Evolutionary conservation across 257 asterid species (phyloP), one percentile per base, ranked within the genome.

Genomic region (Jasminum sambac): DNA sequence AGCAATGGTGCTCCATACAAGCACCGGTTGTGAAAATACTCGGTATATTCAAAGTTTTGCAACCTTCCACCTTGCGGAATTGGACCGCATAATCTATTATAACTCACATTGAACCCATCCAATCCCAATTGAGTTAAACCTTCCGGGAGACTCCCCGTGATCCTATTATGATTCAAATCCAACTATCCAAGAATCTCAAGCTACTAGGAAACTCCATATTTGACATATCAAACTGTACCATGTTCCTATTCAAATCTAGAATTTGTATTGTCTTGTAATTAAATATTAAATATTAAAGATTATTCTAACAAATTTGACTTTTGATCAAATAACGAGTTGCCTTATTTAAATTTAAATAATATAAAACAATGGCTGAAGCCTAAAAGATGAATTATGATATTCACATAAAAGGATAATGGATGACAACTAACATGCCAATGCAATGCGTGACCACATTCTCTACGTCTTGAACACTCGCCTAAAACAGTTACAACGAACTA

Each of bases 161-260:
- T 84, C 77, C 43, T 77, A 73, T 89, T 90, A 23, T 87, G 95
- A 63, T 77, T 84, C 85, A 87, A 42, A n/a, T n/a, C n/a, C n/a
- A n/a, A n/a, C n/a, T n/a, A n/a, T 86, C 90, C 74, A 90, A 42
- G 10, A 8, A 3, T 1, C 11, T n/a, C 76, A 90, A 72, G 60
- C 62, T 75, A 0, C 70, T 78, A 0, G 84, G 81, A 23, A 90
- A 73, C 75, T 78, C 80, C 48, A 87, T 89, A 5, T 80, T 74
- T 0, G 95, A 81, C 5, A 90, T 0, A 78, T 90, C 84, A 16
- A 88, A 89, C 73, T 73, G 42, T 40, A 90, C 41, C 79, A 62
- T 1, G 55, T 90, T 90, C 85, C 92, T 82, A 16, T 90, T 85
- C 17, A 89, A 30, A 26, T 84, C 85, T 0, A 61, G 64, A 5